Evolutionary conservation across 2,329 filamentous ascomycete species (phyloP).

Genomic region (Colletotrichum theobromicola): DNA sequence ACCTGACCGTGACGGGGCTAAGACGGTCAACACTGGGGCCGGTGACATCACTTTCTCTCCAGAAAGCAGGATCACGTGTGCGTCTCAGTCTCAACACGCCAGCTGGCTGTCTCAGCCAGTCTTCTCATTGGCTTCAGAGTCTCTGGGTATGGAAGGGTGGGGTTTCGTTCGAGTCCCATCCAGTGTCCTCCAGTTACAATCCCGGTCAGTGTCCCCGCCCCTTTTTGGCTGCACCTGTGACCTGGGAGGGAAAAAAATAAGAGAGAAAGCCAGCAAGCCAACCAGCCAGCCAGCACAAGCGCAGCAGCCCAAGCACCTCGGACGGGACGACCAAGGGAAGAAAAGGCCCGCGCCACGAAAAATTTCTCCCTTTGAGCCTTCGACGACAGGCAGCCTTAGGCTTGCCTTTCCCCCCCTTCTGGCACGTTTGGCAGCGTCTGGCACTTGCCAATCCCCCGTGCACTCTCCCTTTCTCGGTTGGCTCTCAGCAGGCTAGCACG

Average conservation of each 20-base stretch:
- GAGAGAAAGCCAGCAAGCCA: too few species aligned
- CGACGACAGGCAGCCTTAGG: conserved; percentile 13
- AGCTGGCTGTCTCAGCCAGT: background rate
- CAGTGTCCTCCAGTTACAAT: background rate
- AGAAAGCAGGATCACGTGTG: background rate
- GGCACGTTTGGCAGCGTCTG: background rate
- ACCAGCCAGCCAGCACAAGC: background rate
- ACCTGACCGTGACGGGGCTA: background rate
- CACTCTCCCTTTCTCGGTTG: conserved; percentile 10
- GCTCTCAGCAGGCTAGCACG: background rate
- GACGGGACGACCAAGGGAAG: background rate
- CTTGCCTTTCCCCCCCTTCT: conserved; percentile 8
- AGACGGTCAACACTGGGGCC: background rate
- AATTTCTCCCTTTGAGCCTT: conserved; percentile 22
- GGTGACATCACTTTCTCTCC: background rate
- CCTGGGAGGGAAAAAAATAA: background rate
- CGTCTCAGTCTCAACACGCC: background rate
- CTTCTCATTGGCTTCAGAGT: background rate
- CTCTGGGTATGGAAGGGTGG: background rate
- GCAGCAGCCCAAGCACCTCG: background rate
- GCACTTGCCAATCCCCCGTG: background rate
- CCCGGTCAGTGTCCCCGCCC: background rate
- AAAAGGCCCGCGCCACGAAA: conserved; percentile 15
- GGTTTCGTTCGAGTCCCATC: background rate
- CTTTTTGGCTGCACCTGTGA: too few species aligned